These are phyloP conservation scores for Vigna angularis DNA, from an alignment of 306 rosid genomes.

Conservation along the genomic window DNA sequence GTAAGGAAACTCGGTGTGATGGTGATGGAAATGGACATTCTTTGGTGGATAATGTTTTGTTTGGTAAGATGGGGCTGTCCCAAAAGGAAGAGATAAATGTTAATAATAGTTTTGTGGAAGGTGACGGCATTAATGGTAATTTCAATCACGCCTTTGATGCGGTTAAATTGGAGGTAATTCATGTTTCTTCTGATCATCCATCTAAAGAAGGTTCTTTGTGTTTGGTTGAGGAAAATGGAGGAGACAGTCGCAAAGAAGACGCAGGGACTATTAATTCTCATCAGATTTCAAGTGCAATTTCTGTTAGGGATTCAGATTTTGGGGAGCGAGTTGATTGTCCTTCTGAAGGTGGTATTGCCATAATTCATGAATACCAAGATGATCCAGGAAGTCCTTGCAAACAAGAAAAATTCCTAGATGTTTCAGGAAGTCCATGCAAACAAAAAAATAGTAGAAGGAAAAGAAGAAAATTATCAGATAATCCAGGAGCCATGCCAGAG, in stretches of 20 bases:
- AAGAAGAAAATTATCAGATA: constrained; percentile 64
- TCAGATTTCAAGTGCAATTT: constrained; percentile 43
- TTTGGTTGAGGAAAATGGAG: constrained; percentile 52
- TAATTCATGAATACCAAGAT: constrained; percentile 50
- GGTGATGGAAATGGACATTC: constrained; percentile 47
- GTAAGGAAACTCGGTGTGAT: constrained; percentile 52
- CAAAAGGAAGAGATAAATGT: constrained; percentile 38
- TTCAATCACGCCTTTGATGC: constrained; percentile 50
- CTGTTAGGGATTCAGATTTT: constrained; percentile 45
- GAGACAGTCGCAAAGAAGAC: constrained; percentile 46
- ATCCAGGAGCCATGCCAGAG: constrained; percentile 51
- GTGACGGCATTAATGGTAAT: constrained; percentile 35
- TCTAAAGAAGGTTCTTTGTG: constrained; percentile 40
- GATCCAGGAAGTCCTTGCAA: constrained; percentile 54
- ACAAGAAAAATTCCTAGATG: constrained; percentile 52
- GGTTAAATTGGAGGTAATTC: constrained; percentile 30
- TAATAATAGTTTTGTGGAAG: constrained; percentile 45
- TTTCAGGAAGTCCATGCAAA: constrained; percentile 54
- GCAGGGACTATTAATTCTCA: constrained; percentile 41
- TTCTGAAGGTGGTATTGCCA: constrained; percentile 56
- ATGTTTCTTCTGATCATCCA: constrained; percentile 28
- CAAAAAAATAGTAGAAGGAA: constrained; percentile 61
- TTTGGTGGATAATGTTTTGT: constrained; percentile 39
- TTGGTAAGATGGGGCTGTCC: constrained; percentile 45
- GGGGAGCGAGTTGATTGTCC: constrained; percentile 55